These are phyloP conservation scores for Termitomyces titanicus DNA, from an alignment of 768 basidiomycete species.

Conservation along the genomic window DNA sequence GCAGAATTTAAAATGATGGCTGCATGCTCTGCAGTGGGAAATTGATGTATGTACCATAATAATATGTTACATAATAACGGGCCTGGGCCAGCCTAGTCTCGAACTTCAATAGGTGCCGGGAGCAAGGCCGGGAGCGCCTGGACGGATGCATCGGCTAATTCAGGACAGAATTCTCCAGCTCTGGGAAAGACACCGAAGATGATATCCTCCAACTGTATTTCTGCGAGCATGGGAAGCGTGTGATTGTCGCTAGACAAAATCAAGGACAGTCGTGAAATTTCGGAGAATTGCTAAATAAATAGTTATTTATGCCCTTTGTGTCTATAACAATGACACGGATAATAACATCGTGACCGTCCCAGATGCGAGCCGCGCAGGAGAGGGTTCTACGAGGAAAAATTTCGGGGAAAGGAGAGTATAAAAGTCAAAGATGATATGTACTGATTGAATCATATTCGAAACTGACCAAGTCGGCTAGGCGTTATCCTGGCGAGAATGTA, in stretches of 20 bases:
- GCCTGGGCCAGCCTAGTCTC: no score
- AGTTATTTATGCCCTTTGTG: conserved; percentile 20
- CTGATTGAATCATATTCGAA: neutral
- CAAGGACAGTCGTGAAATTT: conserved; percentile 14
- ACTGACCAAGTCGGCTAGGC: neutral
- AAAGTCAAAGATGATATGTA: neutral
- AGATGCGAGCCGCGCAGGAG: conserved; percentile 12
- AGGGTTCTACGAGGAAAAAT: neutral
- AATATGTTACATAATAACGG: no score
- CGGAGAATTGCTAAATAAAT: conserved; percentile 20
- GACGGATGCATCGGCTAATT: no score
- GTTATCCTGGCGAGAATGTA: neutral
- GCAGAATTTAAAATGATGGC: no score
- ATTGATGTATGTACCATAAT: no score
- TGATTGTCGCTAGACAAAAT: conserved; percentile 20
- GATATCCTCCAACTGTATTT: conserved; percentile 23
- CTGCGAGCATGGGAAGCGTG: conserved; percentile 21
- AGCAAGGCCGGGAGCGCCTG: no score
- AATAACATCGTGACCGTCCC: conserved; percentile 16
- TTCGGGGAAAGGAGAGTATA: neutral
- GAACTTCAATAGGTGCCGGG: no score
- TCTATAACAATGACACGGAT: conserved; percentile 12
- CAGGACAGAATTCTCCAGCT: conserved; percentile 9
- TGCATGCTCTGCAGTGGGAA: neutral
- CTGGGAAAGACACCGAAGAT: conserved; percentile 24